These are phyloP conservation scores for Triticum monococcum DNA, from an alignment of 176 grass and related monocot species.

Conservation along the genomic window DNA sequence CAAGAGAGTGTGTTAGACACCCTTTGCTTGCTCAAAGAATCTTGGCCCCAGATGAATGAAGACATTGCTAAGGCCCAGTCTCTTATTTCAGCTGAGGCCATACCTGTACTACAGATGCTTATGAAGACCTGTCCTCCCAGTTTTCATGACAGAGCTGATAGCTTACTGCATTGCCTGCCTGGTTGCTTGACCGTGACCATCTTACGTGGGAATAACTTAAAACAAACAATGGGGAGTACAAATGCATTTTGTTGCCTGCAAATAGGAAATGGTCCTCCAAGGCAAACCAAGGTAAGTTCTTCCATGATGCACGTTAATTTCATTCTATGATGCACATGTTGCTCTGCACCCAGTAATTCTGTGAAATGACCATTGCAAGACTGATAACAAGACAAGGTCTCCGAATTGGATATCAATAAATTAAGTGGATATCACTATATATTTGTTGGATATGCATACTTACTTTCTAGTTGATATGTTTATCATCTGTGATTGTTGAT, in stretches of 20 bases:
- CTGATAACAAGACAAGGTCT: not conserved
- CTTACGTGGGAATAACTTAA: slow-evolving; percentile 91
- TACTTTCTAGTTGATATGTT: not conserved
- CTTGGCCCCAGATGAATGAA: slow-evolving; percentile 91
- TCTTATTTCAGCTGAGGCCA: slow-evolving; percentile 88
- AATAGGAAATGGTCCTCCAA: slow-evolving; percentile 94
- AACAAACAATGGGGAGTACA: slow-evolving; percentile 92
- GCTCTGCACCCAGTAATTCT: not conserved
- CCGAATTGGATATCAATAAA: not conserved
- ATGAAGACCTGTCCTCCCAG: slow-evolving; percentile 93
- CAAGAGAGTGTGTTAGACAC: slow-evolving; percentile 89
- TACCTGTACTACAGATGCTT: slow-evolving; percentile 82
- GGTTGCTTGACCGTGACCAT: slow-evolving; percentile 91
- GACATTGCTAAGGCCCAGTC: slow-evolving; percentile 91
- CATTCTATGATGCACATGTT: not conserved
- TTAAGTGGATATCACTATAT: not conserved
- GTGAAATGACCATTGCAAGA: slow-evolving; percentile 21
- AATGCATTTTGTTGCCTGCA: slow-evolving; percentile 97
- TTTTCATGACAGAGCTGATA: slow-evolving; percentile 93
- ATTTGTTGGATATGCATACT: not conserved
- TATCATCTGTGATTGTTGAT: slow-evolving; percentile 15
- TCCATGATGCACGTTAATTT: not conserved
- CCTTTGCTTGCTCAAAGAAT: slow-evolving; percentile 92
- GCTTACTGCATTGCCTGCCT: slow-evolving; percentile 86
- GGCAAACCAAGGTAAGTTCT: slow-evolving; percentile 74